phyloP scores from a whole-genome alignment of 176 grass and related monocot genomes.

The Poa pratensis region DNA sequence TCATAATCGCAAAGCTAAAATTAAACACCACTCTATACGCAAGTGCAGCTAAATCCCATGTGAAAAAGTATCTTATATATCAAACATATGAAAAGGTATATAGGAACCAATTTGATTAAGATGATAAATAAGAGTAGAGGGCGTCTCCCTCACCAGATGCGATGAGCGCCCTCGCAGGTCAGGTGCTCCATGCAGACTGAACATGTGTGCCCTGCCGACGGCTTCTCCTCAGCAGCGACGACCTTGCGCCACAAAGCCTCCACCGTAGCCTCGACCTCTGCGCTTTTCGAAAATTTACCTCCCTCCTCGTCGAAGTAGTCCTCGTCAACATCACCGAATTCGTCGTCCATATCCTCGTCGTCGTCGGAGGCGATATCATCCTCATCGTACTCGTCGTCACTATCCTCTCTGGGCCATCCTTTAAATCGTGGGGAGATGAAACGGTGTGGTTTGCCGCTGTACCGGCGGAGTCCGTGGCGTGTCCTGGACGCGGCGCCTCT shows the following conservation, averaged over 20 bases:
- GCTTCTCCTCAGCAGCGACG: background rate
- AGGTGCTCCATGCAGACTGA: background rate
- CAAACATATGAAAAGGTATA: too few relatives aligned
- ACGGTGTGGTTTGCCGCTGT: background rate
- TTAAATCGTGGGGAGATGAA: too few relatives aligned
- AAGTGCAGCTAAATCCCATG: background rate
- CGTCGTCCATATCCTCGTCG: background rate
- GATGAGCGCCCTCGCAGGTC: background rate
- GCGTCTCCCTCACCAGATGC: conserved; percentile 4
- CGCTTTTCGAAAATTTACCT: background rate
- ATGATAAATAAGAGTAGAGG: background rate
- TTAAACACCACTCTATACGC: background rate
- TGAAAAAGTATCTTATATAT: too few relatives aligned
- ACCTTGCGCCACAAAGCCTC: background rate
- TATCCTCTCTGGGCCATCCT: too few relatives aligned
- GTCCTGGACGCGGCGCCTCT: background rate
- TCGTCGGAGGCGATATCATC: too few relatives aligned
- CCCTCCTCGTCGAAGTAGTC: background rate
- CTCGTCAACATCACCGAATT: too few relatives aligned
- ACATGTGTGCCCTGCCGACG: background rate
- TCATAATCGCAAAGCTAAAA: too few relatives aligned
- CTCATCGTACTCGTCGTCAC: background rate
- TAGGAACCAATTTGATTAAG: too few relatives aligned
- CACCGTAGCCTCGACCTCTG: background rate
- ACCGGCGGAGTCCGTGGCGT: background rate